These are phyloP conservation scores for Aureobasidium leucospermi DNA, from an alignment of 2,329 filamentous ascomycete genomes.

Conservation along the genomic window DNA sequence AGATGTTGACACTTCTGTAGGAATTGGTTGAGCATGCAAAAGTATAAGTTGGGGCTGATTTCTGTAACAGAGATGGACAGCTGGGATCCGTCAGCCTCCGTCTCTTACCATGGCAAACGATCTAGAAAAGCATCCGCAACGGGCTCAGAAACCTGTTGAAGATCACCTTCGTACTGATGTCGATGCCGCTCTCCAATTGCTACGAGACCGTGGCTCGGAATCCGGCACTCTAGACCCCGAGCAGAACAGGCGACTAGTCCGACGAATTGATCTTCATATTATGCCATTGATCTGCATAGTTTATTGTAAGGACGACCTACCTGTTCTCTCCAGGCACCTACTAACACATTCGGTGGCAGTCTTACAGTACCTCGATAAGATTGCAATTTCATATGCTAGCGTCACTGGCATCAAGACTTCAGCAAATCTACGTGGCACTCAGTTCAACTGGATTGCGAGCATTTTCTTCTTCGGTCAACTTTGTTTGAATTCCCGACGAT, in stretches of 20 bases:
- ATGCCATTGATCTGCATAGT: conserved; percentile 1
- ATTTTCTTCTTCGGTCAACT: background rate
- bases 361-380: background rate
- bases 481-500: background rate
- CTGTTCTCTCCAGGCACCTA: background rate
- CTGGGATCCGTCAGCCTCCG: background rate
- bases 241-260: background rate
- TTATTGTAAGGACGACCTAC: background rate
- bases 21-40: background rate
- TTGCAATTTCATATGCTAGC: background rate
- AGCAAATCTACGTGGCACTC: background rate
- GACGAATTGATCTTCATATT: background rate
- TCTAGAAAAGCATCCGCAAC: background rate
- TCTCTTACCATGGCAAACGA: background rate
- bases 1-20: background rate
- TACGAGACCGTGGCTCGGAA: background rate
- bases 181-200: background rate
- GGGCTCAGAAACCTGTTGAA: background rate
- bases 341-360: background rate
- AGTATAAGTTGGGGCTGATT: background rate
- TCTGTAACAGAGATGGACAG: background rate
- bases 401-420: background rate
- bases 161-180: background rate
- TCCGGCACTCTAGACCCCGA: background rate
- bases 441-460: background rate